Conservation (phyloP, 768 basidiomycete genomes). For the Coprinopsis marcescibilis region DNA sequence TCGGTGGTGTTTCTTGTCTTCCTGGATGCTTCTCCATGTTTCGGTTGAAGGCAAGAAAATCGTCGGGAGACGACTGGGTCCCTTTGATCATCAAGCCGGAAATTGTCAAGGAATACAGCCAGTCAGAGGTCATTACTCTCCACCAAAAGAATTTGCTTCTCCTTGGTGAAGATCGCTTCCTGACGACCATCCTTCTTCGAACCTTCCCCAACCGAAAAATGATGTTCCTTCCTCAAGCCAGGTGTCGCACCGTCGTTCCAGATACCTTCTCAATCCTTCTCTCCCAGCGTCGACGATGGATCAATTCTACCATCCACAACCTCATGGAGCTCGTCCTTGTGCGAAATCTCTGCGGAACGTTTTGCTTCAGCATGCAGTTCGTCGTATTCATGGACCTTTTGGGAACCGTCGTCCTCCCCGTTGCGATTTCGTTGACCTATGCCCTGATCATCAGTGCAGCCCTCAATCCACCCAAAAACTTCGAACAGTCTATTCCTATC, state of each 20-base stretch:
- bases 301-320: slow-evolving; percentile 99
- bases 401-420: slow-evolving; percentile 87
- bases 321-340: slow-evolving; percentile 98
- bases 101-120: slow-evolving; percentile 96
- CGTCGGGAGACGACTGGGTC: slow-evolving; percentile 91
- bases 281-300: slow-evolving; percentile 97
- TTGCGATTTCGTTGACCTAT: slow-evolving; percentile 90
- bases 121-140: slow-evolving; percentile 86
- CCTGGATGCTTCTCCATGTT: slow-evolving; percentile 99
- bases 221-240: slow-evolving; percentile 97
- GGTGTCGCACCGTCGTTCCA: slow-evolving; percentile 91
- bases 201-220: slow-evolving; percentile 99
- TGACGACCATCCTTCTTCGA: slow-evolving; percentile 92
- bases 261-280: slow-evolving; percentile 91
- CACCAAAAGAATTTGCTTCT: slow-evolving; percentile 97
- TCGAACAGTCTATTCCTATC: slow-evolving; percentile 91
- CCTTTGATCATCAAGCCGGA: slow-evolving; percentile 96
- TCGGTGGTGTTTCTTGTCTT: slow-evolving; percentile 97
- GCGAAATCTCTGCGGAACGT: slow-evolving; percentile 95
- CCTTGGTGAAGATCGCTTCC: slow-evolving; percentile 97
- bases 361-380: slow-evolving; percentile 99
- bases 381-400: slow-evolving; percentile 96
- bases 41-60: slow-evolving; percentile 87
- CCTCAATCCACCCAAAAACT: slow-evolving; percentile 72
- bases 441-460: slow-evolving; percentile 79